Conservation (phyloP, 1,139 yeast species). For the Suhomyces wounanorum region DNA sequence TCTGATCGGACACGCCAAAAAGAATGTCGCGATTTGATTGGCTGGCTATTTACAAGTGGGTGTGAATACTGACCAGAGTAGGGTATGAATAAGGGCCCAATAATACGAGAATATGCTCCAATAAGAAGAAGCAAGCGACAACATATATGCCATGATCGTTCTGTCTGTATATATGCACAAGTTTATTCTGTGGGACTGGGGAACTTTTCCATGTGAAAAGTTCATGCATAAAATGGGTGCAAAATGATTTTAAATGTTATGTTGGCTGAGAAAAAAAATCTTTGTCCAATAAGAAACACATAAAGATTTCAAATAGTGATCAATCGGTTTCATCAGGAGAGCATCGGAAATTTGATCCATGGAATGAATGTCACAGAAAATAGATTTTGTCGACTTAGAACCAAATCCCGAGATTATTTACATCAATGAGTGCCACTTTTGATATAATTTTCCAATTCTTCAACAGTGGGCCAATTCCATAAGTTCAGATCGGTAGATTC, state of each 20-base stretch:
- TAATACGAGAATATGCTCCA: no score
- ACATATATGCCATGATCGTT: no score
- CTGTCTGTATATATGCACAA: no score
- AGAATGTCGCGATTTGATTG: conserved; percentile 18
- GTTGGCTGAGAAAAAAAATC: neutral
- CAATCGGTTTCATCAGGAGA: no score
- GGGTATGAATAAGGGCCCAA: neutral
- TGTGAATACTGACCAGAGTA: neutral
- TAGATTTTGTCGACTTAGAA: no score
- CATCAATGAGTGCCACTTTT: neutral
- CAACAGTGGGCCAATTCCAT: conserved; percentile 20
- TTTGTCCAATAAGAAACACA: no score
- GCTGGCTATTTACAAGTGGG: conserved; percentile 9
- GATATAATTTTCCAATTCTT: conserved; percentile 11
- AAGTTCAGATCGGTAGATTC: neutral
- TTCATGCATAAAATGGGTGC: neutral
- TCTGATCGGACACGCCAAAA: conserved; percentile 11
- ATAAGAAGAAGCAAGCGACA: no score
- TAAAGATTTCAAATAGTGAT: no score
- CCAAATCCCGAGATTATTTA: no score
- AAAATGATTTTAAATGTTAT: no score
- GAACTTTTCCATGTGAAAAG: neutral
- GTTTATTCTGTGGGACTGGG: neutral
- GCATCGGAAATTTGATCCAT: no score
- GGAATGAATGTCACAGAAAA: no score